Evolutionary conservation across 345 rosid genomes (phyloP), one percentile per base, ranked within the genome.

Genomic region (Heritiera fomes): DNA sequence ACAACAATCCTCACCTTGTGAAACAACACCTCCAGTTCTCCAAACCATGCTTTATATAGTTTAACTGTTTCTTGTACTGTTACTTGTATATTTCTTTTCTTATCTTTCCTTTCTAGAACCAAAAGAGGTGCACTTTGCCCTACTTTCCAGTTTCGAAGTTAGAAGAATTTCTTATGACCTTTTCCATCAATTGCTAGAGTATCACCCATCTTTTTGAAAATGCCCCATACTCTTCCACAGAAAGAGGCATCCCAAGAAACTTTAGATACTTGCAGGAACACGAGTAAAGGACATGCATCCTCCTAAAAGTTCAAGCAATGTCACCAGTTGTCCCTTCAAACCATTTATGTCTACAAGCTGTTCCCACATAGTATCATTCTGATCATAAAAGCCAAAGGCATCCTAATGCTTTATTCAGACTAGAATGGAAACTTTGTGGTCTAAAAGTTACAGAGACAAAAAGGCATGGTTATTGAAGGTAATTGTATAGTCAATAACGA

Each of bases 321-420:
- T 96, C 53, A 94, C 88, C 56, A 96, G 70, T 82, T 92, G 97
- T 18, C 84, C 83, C 83, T 89, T 96, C 76, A 96, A 76, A 52
- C 99, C 97, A 30, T 89, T 90, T 23, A 94, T 75, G 79, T 92
- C 98, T 60, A 98, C 99, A 2, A 97, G 99, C 68, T 92, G 96
- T 5, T 91, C 94, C 96, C 97, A 93, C 91, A 89, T 85, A 2
- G 87, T 79, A 84, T 90, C 91, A 85, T 81, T 87, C 50, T 86
- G 90, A 79, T 93, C 97, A 64, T 65, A 86, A 74, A 87, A 80
- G 74, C 47, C 77, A 38, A 38, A 83, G 81, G 78, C 81, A 88
- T 43, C 75, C 81, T 5, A 83, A 41, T 62, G 65, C 82, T 84
- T 92, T 94, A 47, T 83, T 88, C 61, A 85, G 20, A 52, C 85